Percentiles rank a stretch among this genome's conserved stretches.
phyloP scores from a whole-genome alignment of 2,329 filamentous ascomycete genomes.

The Sclerotinia subarctica region DNA sequence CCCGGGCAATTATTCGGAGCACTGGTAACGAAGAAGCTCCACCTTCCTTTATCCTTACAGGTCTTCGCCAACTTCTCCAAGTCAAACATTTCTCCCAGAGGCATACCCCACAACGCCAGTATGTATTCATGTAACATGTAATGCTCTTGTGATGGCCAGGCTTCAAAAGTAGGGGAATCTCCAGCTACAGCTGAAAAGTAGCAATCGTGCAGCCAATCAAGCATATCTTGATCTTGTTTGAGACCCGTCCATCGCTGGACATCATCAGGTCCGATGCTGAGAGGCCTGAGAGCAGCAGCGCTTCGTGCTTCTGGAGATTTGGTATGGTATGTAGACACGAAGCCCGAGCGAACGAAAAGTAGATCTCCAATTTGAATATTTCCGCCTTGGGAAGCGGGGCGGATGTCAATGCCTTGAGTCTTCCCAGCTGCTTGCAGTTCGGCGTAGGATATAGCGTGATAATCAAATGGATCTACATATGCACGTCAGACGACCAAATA shows the following conservation, averaged over 20 bases:
- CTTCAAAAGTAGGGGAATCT: constrained; percentile 45
- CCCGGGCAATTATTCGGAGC: constrained; percentile 45
- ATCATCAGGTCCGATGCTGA: constrained; percentile 40
- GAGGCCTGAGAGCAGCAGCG: constrained; percentile 41
- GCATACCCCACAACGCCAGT: constrained; percentile 38
- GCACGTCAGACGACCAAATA: not conserved
- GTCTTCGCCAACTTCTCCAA: constrained; percentile 36
- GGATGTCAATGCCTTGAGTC: constrained; percentile 36
- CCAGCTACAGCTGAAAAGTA: constrained; percentile 45
- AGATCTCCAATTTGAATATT: constrained; percentile 52
- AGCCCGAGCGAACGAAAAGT: constrained; percentile 50
- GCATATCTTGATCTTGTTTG: constrained; percentile 45
- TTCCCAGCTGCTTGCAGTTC: constrained; percentile 35
- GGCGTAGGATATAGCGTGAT: constrained; percentile 32
- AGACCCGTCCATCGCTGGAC: constrained; percentile 46
- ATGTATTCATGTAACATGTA: constrained; percentile 38
- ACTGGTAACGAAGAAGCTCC: constrained; percentile 39
- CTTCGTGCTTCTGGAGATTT: constrained; percentile 41
- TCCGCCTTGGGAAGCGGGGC: constrained; percentile 44
- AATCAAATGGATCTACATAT: constrained; percentile 34
- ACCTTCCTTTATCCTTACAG: constrained; percentile 36
- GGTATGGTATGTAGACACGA: constrained; percentile 41
- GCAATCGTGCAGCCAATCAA: constrained; percentile 44
- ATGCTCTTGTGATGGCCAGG: constrained; percentile 34
- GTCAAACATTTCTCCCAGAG: constrained; percentile 39